Evolutionary conservation across 306 rosid genomes (phyloP).

Genomic region (Calophaca sinica): DNA sequence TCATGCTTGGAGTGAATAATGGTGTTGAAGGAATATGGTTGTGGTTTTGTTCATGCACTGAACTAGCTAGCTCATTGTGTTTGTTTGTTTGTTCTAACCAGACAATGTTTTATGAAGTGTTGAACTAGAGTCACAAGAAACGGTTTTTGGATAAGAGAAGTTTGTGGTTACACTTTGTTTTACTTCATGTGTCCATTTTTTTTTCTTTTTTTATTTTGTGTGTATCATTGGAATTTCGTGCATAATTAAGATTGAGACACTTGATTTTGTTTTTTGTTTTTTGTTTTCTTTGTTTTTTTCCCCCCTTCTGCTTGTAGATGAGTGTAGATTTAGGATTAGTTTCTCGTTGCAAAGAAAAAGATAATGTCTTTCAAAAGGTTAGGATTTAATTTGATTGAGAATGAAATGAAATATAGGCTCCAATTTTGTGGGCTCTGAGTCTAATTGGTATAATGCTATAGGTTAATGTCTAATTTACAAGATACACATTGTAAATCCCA

Average conservation of each 20-base stretch:
- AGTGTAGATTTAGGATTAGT: neutral
- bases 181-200: slow-evolving; percentile 40
- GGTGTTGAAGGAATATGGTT: slow-evolving; percentile 3
- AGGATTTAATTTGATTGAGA: neutral
- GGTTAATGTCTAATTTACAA: no score
- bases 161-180: slow-evolving; percentile 59
- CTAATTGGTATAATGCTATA: no score
- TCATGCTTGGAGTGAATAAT: slow-evolving; percentile 54
- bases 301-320: neutral
- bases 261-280: slow-evolving; percentile 27
- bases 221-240: slow-evolving; percentile 36
- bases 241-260: slow-evolving; percentile 8
- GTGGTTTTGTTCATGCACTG: neutral
- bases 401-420: no score
- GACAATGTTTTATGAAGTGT: slow-evolving; percentile 24
- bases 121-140: slow-evolving; percentile 61
- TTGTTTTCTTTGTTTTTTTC: slow-evolving; percentile 25
- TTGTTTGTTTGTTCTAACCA: neutral
- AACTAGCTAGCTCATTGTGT: slow-evolving; percentile 21
- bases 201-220: slow-evolving; percentile 41
- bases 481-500: no score
- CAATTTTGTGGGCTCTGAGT: no score
- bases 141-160: slow-evolving; percentile 63
- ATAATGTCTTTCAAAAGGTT: neutral
- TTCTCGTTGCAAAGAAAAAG: neutral